phyloP scores from a whole-genome alignment of 495 filamentous ascomycete species.

The Podospora conica region DNA sequence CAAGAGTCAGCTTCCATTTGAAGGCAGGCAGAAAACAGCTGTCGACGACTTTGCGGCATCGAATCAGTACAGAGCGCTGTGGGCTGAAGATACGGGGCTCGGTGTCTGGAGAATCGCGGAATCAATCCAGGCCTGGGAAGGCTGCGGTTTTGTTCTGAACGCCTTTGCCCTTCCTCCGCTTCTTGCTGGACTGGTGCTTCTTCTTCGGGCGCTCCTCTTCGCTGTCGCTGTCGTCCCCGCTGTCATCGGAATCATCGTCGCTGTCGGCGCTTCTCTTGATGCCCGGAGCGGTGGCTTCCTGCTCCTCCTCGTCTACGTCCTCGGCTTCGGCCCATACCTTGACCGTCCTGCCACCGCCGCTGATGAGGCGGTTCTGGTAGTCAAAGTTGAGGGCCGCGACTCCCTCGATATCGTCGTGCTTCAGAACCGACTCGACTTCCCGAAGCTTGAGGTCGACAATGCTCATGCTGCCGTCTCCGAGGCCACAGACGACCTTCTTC shows the following conservation, averaged over 20 bases:
- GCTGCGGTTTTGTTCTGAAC: constrained; percentile 15
- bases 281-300: constrained; percentile 42
- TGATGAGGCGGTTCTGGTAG: constrained; percentile 75
- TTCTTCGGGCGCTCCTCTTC: constrained; percentile 42
- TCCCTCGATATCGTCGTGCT: constrained; percentile 78
- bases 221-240: constrained; percentile 29
- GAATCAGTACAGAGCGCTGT: not conserved
- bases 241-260: constrained; percentile 33
- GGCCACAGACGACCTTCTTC: constrained; percentile 65
- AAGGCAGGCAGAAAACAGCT: not conserved
- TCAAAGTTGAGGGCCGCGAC: constrained; percentile 77
- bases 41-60: not conserved
- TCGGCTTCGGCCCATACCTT: constrained; percentile 68
- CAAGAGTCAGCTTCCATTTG: not conserved
- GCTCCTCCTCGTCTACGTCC: constrained; percentile 35
- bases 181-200: constrained; percentile 36
- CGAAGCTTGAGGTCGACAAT: constrained; percentile 40
- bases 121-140: constrained; percentile 32
- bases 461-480: constrained; percentile 61
- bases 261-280: constrained; percentile 39
- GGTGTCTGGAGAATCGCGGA: not conserved
- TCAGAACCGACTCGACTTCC: constrained; percentile 42
- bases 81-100: no score
- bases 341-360: constrained; percentile 71
- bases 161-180: constrained; percentile 42